phyloP scores from a whole-genome alignment of 2,329 filamentous ascomycete species.

The Botrytis porri region DNA sequence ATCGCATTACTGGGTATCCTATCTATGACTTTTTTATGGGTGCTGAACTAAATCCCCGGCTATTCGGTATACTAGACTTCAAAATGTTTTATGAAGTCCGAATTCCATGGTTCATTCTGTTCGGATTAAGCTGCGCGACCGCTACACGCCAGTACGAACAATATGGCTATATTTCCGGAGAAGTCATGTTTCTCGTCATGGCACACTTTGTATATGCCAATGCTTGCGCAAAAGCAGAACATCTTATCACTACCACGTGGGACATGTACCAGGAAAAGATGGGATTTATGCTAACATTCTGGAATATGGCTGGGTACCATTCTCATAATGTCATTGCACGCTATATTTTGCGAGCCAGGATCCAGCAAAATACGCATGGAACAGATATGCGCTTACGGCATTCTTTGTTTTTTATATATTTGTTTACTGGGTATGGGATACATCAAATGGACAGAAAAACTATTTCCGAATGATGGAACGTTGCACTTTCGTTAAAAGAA shows the following conservation, averaged over 20 bases:
- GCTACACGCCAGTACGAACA: constrained; percentile 79
- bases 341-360: constrained; percentile 84
- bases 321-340: no score
- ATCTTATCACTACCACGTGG: constrained; percentile 86
- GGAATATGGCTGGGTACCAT: no score
- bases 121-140: constrained; percentile 71
- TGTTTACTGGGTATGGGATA: constrained; percentile 92
- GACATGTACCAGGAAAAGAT: constrained; percentile 96
- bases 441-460: constrained; percentile 90
- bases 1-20: constrained; percentile 95
- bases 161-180: constrained; percentile 82
- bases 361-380: constrained; percentile 74
- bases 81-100: constrained; percentile 97
- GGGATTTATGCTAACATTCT: no score
- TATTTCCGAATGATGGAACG: constrained; percentile 81
- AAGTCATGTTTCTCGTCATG: constrained; percentile 80
- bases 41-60: constrained; percentile 78
- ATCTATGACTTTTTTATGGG: constrained; percentile 94
- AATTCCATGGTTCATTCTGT: constrained; percentile 87
- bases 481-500: constrained; percentile 66
- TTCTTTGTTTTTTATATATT: constrained; percentile 71
- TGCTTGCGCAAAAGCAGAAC: constrained; percentile 87
- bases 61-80: constrained; percentile 82
- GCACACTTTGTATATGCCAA: constrained; percentile 91
- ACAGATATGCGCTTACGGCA: constrained; percentile 60